Base-by-base conservation (phyloP, 2,329 filamentous ascomycete species). In the Penicillium sp. region DNA sequence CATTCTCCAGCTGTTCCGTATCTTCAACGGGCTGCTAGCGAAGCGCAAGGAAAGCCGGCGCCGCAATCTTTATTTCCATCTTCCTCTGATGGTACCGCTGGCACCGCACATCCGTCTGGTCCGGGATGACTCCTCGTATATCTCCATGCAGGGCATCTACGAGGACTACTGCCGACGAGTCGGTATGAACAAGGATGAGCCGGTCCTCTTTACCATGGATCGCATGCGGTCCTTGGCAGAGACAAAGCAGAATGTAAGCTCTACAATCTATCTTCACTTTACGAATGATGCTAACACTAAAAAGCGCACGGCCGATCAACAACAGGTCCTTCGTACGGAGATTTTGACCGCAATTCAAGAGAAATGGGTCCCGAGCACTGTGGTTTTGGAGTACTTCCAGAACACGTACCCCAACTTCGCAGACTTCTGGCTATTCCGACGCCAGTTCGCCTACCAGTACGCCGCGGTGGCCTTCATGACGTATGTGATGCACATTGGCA, bases 401-500 rank as follows among this genome's bases (percentile, higher is more conserved):
- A 83, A 85, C 66, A 90, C 88, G 5, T 98, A 95, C 78, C 90
- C 92, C 34, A 89, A 91, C 63, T 99, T 91, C 76, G 87, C 90
- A 48, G 93, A 97, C 70, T 97, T 98, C 82, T 99, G 94, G 92
- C 86, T 99, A 59, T 99, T 99, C 91, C 90, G 95, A 60, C 89
- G 93, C 60, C 93, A 96, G 66, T 96, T 99, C 79, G 90, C 92
- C 22, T 97, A 98, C 81, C 95, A 99, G 78, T 88, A 96, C 62
- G 94, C 95, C 20, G 88, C 93, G 1, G 84, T 98, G 64, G 96
- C 95, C 0, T 99, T 99, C 80, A 96, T 99, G 90, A 98, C 95
- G 4, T 99, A 98, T 74, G 90, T 97, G 60, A 89, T 99, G 81
- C 94, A 94, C 79, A 98, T 99, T 88, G 92, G 94, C 74, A 92